Conservation (phyloP, 2,329 filamentous ascomycete species). For the Cercospora sp. region DNA sequence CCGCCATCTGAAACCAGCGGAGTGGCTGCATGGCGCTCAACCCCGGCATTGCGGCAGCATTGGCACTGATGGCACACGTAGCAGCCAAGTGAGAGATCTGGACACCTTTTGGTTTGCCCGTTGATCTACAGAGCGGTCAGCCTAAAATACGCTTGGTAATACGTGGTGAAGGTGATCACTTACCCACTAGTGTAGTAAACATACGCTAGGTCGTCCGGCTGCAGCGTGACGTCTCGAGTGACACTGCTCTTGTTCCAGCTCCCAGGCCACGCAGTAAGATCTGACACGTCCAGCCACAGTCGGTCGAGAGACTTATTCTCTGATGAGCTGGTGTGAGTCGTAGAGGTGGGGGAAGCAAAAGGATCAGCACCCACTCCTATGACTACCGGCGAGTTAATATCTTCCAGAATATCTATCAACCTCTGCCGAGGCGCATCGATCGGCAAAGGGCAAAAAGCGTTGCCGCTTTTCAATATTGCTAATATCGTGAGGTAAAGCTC, state of each 20-base stretch:
- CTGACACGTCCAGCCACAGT: conserved; percentile 4
- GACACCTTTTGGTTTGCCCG: no score
- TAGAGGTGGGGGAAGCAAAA: background rate
- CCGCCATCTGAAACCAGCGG: conserved; percentile 18
- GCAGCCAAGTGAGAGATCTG: no score
- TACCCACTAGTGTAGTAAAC: no score
- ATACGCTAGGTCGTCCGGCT: background rate
- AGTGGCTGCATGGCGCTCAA: background rate
- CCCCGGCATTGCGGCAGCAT: background rate
- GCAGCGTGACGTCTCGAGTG: background rate
- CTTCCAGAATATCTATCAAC: background rate
- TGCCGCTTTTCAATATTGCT: background rate
- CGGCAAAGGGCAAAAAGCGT: background rate
- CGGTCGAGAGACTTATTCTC: conserved; percentile 61
- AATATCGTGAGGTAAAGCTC: conserved; percentile 3
- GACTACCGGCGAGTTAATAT: background rate
- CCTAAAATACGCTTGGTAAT: background rate
- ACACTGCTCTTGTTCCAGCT: background rate
- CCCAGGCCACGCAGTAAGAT: background rate
- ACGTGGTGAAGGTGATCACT: no score
- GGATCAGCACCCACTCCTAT: background rate
- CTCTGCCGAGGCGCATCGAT: conserved; percentile 1
- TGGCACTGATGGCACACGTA: background rate
- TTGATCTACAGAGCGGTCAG: background rate
- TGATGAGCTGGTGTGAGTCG: no score